Conservation (phyloP, 192 early-diverging fungal species). For the Coemansia sp. region DNA sequence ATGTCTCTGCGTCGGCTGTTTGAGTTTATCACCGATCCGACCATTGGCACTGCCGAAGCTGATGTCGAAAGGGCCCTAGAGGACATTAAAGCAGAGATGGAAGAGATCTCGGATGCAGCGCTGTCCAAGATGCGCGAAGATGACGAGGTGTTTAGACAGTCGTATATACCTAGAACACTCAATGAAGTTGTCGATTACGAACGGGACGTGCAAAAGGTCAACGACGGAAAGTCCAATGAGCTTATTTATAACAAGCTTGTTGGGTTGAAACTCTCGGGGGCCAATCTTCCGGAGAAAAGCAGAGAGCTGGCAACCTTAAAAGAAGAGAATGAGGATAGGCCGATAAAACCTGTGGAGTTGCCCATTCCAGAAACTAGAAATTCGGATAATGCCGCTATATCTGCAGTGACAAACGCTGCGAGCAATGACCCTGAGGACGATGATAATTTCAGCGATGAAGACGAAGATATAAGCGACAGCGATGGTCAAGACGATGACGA, state of each 20-base stretch:
- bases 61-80: constrained; percentile 71
- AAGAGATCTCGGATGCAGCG: constrained; percentile 45
- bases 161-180: constrained; percentile 88
- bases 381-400: constrained; percentile 30
- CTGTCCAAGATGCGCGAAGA: constrained; percentile 62
- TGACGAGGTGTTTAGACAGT: constrained; percentile 89
- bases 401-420: not conserved
- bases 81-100: constrained; percentile 57
- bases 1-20: constrained; percentile 85
- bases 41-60: constrained; percentile 60
- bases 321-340: constrained; percentile 17
- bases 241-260: constrained; percentile 56
- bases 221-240: constrained; percentile 71
- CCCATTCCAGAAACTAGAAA: not conserved
- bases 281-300: constrained; percentile 21
- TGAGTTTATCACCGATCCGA: constrained; percentile 76
- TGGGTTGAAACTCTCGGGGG: constrained; percentile 59
- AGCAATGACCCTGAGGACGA: constrained; percentile 1
- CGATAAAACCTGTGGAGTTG: not conserved
- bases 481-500: constrained; percentile 12
- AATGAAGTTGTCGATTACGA: constrained; percentile 90
- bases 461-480: constrained; percentile 12
- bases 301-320: not conserved
- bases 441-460: not conserved
- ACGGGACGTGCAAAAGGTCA: constrained; percentile 72